phyloP scores from a whole-genome alignment of 2,329 filamentous ascomycete genomes.

The Plenodomus tracheiphilus region DNA sequence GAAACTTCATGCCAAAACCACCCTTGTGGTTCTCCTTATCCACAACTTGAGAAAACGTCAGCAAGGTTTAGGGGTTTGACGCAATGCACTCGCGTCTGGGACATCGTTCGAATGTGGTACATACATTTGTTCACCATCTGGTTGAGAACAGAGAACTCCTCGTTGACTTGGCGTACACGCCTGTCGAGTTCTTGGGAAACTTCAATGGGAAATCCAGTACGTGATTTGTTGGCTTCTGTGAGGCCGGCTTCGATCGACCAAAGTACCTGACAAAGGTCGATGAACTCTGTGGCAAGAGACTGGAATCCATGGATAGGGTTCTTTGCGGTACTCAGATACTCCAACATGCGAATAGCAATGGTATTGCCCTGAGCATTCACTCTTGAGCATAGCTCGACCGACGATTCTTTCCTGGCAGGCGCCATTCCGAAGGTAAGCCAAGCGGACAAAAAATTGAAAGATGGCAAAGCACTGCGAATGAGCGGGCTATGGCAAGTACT shows the following conservation, averaged over 20 bases:
- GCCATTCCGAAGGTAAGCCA: conserved; percentile 25
- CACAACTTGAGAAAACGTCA: conserved; percentile 49
- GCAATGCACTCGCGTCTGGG: background rate
- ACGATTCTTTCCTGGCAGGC: conserved; percentile 44
- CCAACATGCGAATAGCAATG: conserved; percentile 56
- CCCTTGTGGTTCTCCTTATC: conserved; percentile 64
- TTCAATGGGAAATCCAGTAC: conserved; percentile 61
- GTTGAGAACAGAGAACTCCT: conserved; percentile 66
- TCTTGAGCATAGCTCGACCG: conserved; percentile 59
- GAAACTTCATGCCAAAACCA: conserved; percentile 64
- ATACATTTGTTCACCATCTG: conserved; percentile 60
- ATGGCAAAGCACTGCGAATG: conserved; percentile 4
- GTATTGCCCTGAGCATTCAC: conserved; percentile 57
- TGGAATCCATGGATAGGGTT: conserved; percentile 48
- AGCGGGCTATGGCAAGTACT: conserved; percentile 13
- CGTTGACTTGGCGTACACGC: conserved; percentile 64
- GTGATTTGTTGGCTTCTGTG: conserved; percentile 46
- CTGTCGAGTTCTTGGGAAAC: conserved; percentile 66
- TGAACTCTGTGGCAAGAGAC: conserved; percentile 65
- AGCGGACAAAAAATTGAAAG: conserved; percentile 6
- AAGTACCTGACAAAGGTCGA: conserved; percentile 67
- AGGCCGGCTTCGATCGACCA: conserved; percentile 71
- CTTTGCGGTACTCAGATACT: conserved; percentile 42
- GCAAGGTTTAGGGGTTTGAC: background rate
- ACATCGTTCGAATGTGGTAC: background rate